Evolutionary conservation across 108 stramenopile species (phyloP).

Genomic region (Cyclostephanos tholiformis): DNA sequence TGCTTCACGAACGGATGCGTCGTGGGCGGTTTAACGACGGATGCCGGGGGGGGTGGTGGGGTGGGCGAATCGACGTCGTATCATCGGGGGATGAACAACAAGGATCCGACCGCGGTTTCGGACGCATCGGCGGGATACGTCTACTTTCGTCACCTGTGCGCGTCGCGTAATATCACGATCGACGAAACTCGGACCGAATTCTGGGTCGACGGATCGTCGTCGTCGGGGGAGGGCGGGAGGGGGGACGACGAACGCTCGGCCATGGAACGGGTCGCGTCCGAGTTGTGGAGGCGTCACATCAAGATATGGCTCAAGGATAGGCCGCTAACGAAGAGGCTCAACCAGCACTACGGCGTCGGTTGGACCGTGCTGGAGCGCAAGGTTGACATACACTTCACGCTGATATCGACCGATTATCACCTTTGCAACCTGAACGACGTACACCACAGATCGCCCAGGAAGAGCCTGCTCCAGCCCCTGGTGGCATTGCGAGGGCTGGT

Average conservation of each 20-base stretch:
- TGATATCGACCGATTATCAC: slow-evolving; percentile 77
- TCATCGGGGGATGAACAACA: neutral
- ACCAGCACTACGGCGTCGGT: slow-evolving; percentile 53
- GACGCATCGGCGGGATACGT: slow-evolving; percentile 67
- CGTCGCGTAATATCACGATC: slow-evolving; percentile 54
- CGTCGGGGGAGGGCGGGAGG: slow-evolving; percentile 15
- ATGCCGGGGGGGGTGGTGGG: neutral
- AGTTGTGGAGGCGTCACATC: slow-evolving; percentile 45
- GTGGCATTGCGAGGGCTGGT: slow-evolving; percentile 31
- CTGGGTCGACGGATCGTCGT: slow-evolving; percentile 24
- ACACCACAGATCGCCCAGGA: slow-evolving; percentile 27
- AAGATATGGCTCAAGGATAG: slow-evolving; percentile 49
- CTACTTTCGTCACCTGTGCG: slow-evolving; percentile 72
- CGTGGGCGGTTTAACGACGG: neutral
- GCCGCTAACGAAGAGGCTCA: slow-evolving; percentile 23
- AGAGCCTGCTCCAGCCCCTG: slow-evolving; percentile 48
- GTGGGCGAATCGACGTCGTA: no score
- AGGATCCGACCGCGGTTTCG: slow-evolving; percentile 32
- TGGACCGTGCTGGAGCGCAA: slow-evolving; percentile 55
- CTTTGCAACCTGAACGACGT: slow-evolving; percentile 47
- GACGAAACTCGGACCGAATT: slow-evolving; percentile 43
- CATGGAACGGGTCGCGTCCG: slow-evolving; percentile 42
- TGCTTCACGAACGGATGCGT: slow-evolving; percentile 75
- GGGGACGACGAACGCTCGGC: slow-evolving; percentile 17
- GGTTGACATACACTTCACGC: slow-evolving; percentile 70